Evolutionary conservation across 1,139 yeast genomes (phyloP).

Genomic region (Protomyces gravidus): DNA sequence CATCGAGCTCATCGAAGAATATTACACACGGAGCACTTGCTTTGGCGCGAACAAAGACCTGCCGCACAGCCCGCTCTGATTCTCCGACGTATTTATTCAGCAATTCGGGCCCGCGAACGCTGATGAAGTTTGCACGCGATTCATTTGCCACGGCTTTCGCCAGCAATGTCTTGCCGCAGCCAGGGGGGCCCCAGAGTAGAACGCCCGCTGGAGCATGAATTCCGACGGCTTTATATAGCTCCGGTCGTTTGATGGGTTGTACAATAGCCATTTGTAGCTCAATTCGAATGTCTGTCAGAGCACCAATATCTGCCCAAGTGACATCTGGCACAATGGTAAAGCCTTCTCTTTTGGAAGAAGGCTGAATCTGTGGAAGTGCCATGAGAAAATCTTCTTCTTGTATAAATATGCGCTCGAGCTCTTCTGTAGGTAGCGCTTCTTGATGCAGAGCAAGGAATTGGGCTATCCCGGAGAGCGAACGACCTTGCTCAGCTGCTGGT

Average conservation of each 20-base stretch:
- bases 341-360: constrained; percentile 97
- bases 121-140: constrained; percentile 89
- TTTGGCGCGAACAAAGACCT: constrained; percentile 87
- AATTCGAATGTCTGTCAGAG: constrained; percentile 69
- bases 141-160: constrained; percentile 98
- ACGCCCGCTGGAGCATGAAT: constrained; percentile 97
- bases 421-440: constrained; percentile 66
- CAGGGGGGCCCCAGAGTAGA: constrained; percentile 98
- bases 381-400: constrained; percentile 71
- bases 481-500: constrained; percentile 36
- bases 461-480: constrained; percentile 53
- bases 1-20: constrained; percentile 93
- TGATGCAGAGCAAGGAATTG: constrained; percentile 71
- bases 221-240: constrained; percentile 82
- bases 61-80: constrained; percentile 89
- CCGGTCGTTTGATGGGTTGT: constrained; percentile 92
- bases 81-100: constrained; percentile 95
- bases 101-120: constrained; percentile 92
- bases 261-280: constrained; percentile 97
- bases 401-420: constrained; percentile 69
- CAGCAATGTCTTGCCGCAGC: constrained; percentile 92
- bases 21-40: constrained; percentile 94
- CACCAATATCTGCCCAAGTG: constrained; percentile 94
- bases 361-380: constrained; percentile 91
- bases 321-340: constrained; percentile 98